A percentile compares a stretch with the other conserved stretches of the same genome.
Conservation (phyloP, 805 yeast genomes). For the Starmerella floricola region DNA sequence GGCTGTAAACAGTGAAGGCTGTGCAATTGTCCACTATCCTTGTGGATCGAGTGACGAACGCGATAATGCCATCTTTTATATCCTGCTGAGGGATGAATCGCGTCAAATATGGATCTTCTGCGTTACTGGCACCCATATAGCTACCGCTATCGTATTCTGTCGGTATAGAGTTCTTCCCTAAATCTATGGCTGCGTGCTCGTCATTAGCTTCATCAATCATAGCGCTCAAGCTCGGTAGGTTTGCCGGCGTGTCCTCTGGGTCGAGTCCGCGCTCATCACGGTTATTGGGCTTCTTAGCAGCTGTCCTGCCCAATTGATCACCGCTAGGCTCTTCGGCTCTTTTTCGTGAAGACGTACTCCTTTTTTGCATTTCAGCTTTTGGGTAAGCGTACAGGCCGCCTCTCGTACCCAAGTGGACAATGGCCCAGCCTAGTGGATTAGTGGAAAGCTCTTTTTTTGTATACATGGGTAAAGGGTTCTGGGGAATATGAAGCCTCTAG, state of each 20-base stretch:
- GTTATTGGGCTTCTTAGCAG: slow-evolving; percentile 3
- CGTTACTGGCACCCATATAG: slow-evolving; percentile 26
- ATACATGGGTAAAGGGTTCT: too few relatives aligned
- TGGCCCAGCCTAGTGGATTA: too few relatives aligned
- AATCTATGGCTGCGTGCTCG: slow-evolving; percentile 1
- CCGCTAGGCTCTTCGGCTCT: too few relatives aligned
- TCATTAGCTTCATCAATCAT: slow-evolving; percentile 4
- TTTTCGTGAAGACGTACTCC: too few relatives aligned
- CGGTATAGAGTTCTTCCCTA: slow-evolving; percentile 20
- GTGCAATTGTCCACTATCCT: slow-evolving; percentile 17
- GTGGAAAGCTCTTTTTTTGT: too few relatives aligned
- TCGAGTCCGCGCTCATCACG: slow-evolving; percentile 1
- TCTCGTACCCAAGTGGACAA: too few relatives aligned
- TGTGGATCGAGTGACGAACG: slow-evolving; percentile 26
- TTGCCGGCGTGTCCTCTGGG: slow-evolving; percentile 1
- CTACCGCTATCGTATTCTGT: slow-evolving; percentile 22
- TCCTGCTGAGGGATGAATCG: slow-evolving; percentile 13
- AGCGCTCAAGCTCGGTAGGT: slow-evolving; percentile 9
- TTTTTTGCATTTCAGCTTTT: too few relatives aligned
- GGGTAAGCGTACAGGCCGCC: too few relatives aligned
- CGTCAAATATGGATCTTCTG: slow-evolving; percentile 27
- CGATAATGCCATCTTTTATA: slow-evolving; percentile 15
- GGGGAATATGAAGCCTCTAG: too few relatives aligned
- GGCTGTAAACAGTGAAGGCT: slow-evolving; percentile 11
- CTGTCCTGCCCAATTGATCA: background rate